phyloP scores from a whole-genome alignment of 1,284 basidiomycete genomes.

The Rhodotorula mucilaginosa region DNA sequence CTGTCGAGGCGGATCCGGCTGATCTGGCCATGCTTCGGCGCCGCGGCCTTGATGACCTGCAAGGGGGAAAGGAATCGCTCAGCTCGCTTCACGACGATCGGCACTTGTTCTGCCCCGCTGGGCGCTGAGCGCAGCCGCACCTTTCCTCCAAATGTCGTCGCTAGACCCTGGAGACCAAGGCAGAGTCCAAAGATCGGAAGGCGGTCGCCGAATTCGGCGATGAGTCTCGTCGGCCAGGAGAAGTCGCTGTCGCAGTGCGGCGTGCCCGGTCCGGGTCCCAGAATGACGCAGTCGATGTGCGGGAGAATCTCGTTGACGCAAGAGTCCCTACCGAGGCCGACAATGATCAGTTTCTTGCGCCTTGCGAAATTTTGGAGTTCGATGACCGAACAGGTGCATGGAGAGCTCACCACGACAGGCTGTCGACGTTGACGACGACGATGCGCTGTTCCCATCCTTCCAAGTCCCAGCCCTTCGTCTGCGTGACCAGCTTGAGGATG shows the following conservation, averaged over 20 bases:
- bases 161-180: conserved; percentile 87
- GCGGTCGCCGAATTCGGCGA: conserved; percentile 58
- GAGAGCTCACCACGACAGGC: conserved; percentile 53
- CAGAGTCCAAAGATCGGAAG: conserved; percentile 84
- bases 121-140: conserved; percentile 54
- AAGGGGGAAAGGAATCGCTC: not conserved
- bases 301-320: conserved; percentile 57
- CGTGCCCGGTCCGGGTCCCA: conserved; percentile 80
- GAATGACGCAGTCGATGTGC: conserved; percentile 65
- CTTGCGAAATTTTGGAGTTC: not conserved
- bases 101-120: conserved; percentile 20
- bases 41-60: conserved; percentile 50
- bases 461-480: conserved; percentile 50
- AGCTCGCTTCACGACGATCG: not conserved
- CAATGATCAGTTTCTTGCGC: not conserved
- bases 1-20: conserved; percentile 58
- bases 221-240: conserved; percentile 64
- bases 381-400: not conserved
- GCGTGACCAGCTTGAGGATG: conserved; percentile 34
- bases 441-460: conserved; percentile 50
- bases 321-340: conserved; percentile 44
- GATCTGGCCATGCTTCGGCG: conserved; percentile 69
- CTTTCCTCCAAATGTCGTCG: conserved; percentile 68
- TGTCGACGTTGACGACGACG: conserved; percentile 69
- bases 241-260: conserved; percentile 63